Evolutionary conservation across 257 asterid genomes (phyloP).

Genomic region (Penstemon barbatus): DNA sequence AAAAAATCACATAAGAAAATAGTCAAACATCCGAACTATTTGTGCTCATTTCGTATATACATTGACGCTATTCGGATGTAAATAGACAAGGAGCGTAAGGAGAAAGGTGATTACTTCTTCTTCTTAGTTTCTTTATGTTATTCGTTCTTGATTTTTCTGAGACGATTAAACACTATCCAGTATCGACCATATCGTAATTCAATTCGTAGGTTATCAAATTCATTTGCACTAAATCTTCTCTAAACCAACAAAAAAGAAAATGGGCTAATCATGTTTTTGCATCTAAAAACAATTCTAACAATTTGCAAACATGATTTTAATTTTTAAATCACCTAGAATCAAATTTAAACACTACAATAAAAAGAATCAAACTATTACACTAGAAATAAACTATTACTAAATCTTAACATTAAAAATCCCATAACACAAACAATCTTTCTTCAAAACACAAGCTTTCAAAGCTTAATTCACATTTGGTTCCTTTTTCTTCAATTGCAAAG

Average conservation of each 20-base stretch:
- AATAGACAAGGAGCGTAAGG: neutral
- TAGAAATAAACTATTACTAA: constrained; percentile 1
- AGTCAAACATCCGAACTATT: neutral
- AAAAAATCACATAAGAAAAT: neutral
- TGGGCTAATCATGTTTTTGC: neutral
- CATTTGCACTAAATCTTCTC: neutral
- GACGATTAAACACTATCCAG: too few species aligned
- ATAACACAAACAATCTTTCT: constrained; percentile 20
- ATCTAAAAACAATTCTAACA: constrained; percentile 14
- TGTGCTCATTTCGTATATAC: neutral
- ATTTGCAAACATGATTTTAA: neutral
- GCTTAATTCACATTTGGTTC: constrained; percentile 26
- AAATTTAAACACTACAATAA: neutral
- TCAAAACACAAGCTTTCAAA: constrained; percentile 12
- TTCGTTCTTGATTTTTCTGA: too few species aligned
- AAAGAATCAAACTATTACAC: neutral
- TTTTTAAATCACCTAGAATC: neutral
- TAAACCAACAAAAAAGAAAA: neutral
- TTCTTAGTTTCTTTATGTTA: too few species aligned
- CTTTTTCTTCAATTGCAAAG: constrained; percentile 19
- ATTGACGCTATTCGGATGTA: neutral
- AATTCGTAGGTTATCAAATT: neutral
- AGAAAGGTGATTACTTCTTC: neutral
- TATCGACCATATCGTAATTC: too few species aligned
- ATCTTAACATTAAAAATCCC: constrained; percentile 30